Evolutionary conservation across 805 yeast species (phyloP).

Genomic region (Saturnispora sekii): DNA sequence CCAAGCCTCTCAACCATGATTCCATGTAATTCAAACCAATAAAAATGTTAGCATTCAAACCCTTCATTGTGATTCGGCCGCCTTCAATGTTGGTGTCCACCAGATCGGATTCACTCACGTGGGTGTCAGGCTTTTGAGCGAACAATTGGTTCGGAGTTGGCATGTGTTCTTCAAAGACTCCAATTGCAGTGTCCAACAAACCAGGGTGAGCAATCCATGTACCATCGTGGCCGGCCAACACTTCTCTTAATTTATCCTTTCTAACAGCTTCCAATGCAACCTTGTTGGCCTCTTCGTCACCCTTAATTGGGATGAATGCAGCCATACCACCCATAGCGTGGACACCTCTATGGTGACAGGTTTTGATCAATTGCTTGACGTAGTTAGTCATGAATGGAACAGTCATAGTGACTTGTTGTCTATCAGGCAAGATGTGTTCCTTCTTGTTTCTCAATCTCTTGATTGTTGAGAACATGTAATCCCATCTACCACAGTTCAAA

Average conservation of each 20-base stretch:
- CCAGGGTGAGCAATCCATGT: constrained; percentile 91
- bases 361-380: constrained; percentile 61
- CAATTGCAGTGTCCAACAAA: constrained; percentile 60
- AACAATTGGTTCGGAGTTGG: constrained; percentile 72
- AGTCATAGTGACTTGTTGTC: constrained; percentile 70
- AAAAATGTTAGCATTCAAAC: constrained; percentile 61
- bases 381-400: constrained; percentile 76
- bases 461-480: constrained; percentile 73
- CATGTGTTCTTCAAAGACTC: constrained; percentile 66
- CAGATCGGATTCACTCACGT: constrained; percentile 46
- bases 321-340: constrained; percentile 93
- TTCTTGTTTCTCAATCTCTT: constrained; percentile 64
- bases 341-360: constrained; percentile 69
- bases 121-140: constrained; percentile 32
- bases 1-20: constrained; percentile 77
- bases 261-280: constrained; percentile 64
- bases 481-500: constrained; percentile 86
- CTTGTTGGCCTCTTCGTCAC: constrained; percentile 52
- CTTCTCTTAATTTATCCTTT: constrained; percentile 69
- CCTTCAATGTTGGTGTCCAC: constrained; percentile 54
- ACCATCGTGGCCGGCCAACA: constrained; percentile 74
- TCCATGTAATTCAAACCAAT: constrained; percentile 77
- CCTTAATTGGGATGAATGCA: constrained; percentile 74
- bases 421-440: constrained; percentile 63
- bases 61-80: constrained; percentile 57